A percentile compares a stretch with the other conserved stretches of the same genome.
phyloP scores from a whole-genome alignment of 257 asterid species.

The Nicotiana tomentosiformis region DNA sequence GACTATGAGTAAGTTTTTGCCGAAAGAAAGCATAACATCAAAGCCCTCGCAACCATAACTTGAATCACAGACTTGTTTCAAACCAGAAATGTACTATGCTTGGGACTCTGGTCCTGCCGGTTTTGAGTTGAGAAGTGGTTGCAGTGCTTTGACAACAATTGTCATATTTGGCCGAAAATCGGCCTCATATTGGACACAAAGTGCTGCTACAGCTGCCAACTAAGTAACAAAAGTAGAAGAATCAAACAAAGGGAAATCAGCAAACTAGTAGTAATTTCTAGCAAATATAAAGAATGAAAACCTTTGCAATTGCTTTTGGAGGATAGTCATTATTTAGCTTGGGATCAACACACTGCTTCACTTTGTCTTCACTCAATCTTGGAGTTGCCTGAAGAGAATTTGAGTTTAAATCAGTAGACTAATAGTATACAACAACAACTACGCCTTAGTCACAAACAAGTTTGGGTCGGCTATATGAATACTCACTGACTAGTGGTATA shows the following conservation, averaged over 20 bases:
- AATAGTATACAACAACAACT: background rate
- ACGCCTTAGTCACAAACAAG: background rate
- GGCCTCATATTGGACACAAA: constrained; percentile 91
- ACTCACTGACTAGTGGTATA: background rate
- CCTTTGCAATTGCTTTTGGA: constrained; percentile 83
- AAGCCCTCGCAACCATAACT: background rate
- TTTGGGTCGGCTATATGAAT: background rate
- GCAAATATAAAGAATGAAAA: too few relatives aligned
- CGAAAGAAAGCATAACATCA: background rate
- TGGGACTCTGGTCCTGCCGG: constrained; percentile 34
- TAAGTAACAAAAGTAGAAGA: constrained; percentile 9
- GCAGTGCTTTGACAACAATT: constrained; percentile 90
- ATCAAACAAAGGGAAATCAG: background rate
- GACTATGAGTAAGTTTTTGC: background rate
- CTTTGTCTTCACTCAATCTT: constrained; percentile 88
- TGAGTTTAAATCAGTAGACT: background rate
- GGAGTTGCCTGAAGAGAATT: constrained; percentile 67
- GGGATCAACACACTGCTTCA: constrained; percentile 84
- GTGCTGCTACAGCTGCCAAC: constrained; percentile 99
- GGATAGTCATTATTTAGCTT: constrained; percentile 70
- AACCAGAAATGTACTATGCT: constrained; percentile 3
- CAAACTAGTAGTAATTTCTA: too few relatives aligned
- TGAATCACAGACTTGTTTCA: background rate
- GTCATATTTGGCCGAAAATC: constrained; percentile 97
- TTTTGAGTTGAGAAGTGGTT: constrained; percentile 82